Conservation (phyloP, 2,329 filamentous ascomycete genomes). For the Lachnellula hyalina region DNA sequence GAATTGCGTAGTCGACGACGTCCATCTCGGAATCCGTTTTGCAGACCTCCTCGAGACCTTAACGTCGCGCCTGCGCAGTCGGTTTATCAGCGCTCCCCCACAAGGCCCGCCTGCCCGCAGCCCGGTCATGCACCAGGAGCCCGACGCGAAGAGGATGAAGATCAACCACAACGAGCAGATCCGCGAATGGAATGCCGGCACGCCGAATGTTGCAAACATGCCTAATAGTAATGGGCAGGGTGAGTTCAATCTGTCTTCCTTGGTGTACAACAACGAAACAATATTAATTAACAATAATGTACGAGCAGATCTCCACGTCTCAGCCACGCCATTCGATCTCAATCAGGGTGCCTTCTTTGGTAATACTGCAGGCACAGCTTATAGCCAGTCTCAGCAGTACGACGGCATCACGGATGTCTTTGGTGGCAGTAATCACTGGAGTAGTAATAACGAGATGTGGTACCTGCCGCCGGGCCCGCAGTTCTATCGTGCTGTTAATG, state of each 20-base stretch:
- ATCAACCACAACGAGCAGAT: constrained; percentile 20
- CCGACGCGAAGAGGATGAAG: constrained; percentile 30
- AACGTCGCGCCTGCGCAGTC: constrained; percentile 65
- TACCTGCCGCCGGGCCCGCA: constrained; percentile 59
- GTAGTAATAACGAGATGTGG: constrained; percentile 51
- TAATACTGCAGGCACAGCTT: constrained; percentile 38
- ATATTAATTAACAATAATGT: not conserved
- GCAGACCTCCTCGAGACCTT: constrained; percentile 77
- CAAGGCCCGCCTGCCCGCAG: constrained; percentile 33
- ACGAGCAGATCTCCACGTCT: constrained; percentile 39
- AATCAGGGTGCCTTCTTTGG: constrained; percentile 47
- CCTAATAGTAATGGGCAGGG: constrained; percentile 17
- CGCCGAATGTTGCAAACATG: constrained; percentile 20
- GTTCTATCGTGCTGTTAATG: constrained; percentile 62
- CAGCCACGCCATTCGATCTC: constrained; percentile 58
- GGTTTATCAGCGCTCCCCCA: constrained; percentile 61
- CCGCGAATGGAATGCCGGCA: constrained; percentile 28
- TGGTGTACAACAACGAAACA: not conserved
- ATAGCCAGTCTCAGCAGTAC: constrained; percentile 22
- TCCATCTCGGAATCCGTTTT: constrained; percentile 79
- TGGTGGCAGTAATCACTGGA: constrained; percentile 24
- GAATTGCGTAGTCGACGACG: constrained; percentile 77
- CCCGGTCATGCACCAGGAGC: constrained; percentile 27
- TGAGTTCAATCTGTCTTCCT: constrained; percentile 8
- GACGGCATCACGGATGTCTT: constrained; percentile 23